Evolutionary conservation across 257 asterid genomes (phyloP).

Genomic region (Solanum sejunctum): DNA sequence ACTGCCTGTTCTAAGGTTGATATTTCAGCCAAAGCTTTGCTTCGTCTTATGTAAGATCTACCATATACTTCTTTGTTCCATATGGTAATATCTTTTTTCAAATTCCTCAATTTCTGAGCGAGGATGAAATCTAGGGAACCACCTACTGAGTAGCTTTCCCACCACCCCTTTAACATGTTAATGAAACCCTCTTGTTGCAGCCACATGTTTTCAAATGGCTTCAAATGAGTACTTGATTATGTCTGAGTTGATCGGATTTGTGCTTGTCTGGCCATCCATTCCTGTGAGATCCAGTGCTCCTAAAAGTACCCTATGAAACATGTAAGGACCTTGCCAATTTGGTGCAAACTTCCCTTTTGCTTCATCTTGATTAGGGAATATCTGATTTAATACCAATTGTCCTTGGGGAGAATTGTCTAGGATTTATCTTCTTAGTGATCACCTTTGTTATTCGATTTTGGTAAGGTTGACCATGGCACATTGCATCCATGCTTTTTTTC

Average conservation of each 20-base stretch:
- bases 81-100: too few relatives aligned
- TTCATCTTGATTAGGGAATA: background rate
- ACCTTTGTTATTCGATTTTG: background rate
- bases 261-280: background rate
- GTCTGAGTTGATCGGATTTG: background rate
- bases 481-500: background rate
- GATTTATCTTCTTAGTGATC: background rate
- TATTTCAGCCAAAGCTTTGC: too few relatives aligned
- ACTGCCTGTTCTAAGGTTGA: too few relatives aligned
- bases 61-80: too few relatives aligned
- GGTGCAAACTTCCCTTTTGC: background rate
- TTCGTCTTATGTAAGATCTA: too few relatives aligned
- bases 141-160: too few relatives aligned
- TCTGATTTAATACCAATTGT: background rate
- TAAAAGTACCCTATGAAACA: background rate
- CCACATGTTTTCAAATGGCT: background rate
- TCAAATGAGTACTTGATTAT: background rate
- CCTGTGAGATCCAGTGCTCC: background rate
- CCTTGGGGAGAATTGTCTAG: background rate
- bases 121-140: too few relatives aligned
- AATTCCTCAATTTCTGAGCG: too few relatives aligned
- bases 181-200: too few relatives aligned
- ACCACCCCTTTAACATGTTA: too few relatives aligned
- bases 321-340: background rate
- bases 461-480: background rate